phyloP scores from a whole-genome alignment of 169 alveolate genomes.

The Plasmodium gaboni region DNA sequence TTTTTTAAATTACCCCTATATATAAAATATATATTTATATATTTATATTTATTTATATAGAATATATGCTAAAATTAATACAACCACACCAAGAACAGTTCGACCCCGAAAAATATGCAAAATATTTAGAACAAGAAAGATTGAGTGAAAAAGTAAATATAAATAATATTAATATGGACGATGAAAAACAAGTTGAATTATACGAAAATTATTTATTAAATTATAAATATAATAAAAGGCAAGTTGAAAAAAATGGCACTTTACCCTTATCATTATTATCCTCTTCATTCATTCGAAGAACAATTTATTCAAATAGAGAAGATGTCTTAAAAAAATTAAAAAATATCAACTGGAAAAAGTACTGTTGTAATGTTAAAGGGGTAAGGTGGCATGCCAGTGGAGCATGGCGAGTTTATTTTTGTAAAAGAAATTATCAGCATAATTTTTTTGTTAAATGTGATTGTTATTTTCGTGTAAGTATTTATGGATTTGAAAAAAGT shows the following conservation, averaged over 20 bases:
- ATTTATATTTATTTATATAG: conserved; percentile 13
- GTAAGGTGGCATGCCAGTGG: conserved; percentile 94
- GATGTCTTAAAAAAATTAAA: conserved; percentile 86
- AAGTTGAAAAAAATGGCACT: conserved; percentile 65
- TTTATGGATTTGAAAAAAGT: conserved; percentile 88
- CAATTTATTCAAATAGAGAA: conserved; percentile 84
- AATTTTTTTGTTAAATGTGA: conserved; percentile 90
- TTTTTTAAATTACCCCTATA: no score
- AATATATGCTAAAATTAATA: conserved; percentile 71
- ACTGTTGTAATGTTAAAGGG: conserved; percentile 87
- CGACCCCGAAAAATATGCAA: conserved; percentile 51
- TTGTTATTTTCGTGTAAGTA: conserved; percentile 85
- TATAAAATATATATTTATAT: neutral
- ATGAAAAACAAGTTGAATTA: conserved; percentile 74
- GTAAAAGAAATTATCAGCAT: conserved; percentile 85
- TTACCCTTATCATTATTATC: conserved; percentile 89
- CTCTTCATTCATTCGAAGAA: conserved; percentile 85
- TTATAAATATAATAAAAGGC: conserved; percentile 67
- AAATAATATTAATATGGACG: conserved; percentile 62
- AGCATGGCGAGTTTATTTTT: conserved; percentile 92
- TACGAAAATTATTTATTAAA: conserved; percentile 70
- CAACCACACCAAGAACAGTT: conserved; percentile 72
- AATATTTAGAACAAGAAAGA: conserved; percentile 52
- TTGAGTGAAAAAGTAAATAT: conserved; percentile 57
- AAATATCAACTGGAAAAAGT: conserved; percentile 88